Conservation (phyloP, 371 early-diverging fungal species). For the Nematocida ironsii region DNA sequence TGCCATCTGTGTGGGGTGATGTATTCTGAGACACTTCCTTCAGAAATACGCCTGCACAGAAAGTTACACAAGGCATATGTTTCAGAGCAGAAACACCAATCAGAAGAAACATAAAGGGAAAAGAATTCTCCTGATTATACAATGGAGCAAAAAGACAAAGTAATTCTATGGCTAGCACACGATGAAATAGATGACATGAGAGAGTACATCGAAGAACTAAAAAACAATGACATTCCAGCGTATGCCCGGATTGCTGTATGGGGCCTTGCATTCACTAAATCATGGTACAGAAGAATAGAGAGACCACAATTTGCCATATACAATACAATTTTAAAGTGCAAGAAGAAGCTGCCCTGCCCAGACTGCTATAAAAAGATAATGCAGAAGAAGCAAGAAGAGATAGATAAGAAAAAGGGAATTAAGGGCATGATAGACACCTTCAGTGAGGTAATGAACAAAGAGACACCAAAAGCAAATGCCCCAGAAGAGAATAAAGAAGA, state of each 20-base stretch:
- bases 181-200: slow-evolving; percentile 48
- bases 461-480: not conserved
- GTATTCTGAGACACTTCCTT: not conserved
- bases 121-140: slow-evolving; percentile 22
- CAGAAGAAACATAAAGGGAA: slow-evolving; percentile 4
- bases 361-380: slow-evolving; percentile 24
- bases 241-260: slow-evolving; percentile 13
- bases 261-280: slow-evolving; percentile 45
- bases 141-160: slow-evolving; percentile 25
- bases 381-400: slow-evolving; percentile 1
- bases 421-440: not conserved
- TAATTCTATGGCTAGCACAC: slow-evolving; percentile 44
- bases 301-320: slow-evolving; percentile 19
- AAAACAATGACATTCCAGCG: not conserved
- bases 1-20: slow-evolving; percentile 38
- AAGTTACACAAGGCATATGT: slow-evolving; percentile 22
- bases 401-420: not conserved
- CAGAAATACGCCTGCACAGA: slow-evolving; percentile 18
- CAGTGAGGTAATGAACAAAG: not conserved
- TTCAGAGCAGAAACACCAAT: slow-evolving; percentile 22
- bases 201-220: slow-evolving; percentile 29
- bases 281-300: slow-evolving; percentile 29
- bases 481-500: slow-evolving; percentile 13
- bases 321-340: slow-evolving; percentile 44
- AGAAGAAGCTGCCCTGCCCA: slow-evolving; percentile 28